phyloP scores from a whole-genome alignment of 2,329 filamentous ascomycete species.

The Dothiorella sarmentorum region DNA sequence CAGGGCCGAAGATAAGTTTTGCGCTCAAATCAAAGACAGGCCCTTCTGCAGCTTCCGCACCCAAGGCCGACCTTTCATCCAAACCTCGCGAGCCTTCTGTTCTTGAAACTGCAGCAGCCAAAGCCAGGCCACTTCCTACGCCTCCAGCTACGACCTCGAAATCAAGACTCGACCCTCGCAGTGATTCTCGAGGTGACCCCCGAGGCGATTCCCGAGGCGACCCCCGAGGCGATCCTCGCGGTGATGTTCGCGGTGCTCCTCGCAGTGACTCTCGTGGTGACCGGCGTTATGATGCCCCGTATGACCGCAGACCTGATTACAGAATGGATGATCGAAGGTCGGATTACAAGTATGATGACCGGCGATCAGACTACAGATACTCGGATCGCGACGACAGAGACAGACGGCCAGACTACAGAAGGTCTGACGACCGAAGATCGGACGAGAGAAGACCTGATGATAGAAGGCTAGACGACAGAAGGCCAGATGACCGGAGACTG shows the following conservation, averaged over 20 bases:
- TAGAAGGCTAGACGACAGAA: slow-evolving; percentile 13
- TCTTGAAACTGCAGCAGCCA: slow-evolving; percentile 37
- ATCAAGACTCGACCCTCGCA: slow-evolving; percentile 9
- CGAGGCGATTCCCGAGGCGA: too few relatives aligned
- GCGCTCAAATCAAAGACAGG: slow-evolving; percentile 75
- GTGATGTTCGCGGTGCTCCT: too few relatives aligned
- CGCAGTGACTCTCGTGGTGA: slow-evolving; percentile 13
- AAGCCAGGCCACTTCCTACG: slow-evolving; percentile 28
- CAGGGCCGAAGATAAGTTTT: slow-evolving; percentile 79
- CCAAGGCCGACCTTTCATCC: slow-evolving; percentile 47
- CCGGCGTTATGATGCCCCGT: slow-evolving; percentile 14
- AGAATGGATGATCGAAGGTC: slow-evolving; percentile 33
- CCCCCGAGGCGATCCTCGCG: too few relatives aligned
- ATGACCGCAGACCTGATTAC: slow-evolving; percentile 31
- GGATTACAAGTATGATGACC: slow-evolving; percentile 25
- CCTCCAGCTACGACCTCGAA: background rate
- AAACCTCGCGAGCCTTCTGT: slow-evolving; percentile 33
- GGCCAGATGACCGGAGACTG: slow-evolving; percentile 30
- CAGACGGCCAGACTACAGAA: slow-evolving; percentile 18
- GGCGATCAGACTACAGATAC: slow-evolving; percentile 18
- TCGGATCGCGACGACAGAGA: slow-evolving; percentile 21
- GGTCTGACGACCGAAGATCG: slow-evolving; percentile 34
- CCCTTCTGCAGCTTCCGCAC: slow-evolving; percentile 51
- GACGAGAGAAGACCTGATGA: slow-evolving; percentile 23
- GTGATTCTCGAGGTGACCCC: too few relatives aligned